Percentiles rank a stretch among this genome's conserved stretches.
Conservation (phyloP, 106 monocot species). For the Chionographis japonica region DNA sequence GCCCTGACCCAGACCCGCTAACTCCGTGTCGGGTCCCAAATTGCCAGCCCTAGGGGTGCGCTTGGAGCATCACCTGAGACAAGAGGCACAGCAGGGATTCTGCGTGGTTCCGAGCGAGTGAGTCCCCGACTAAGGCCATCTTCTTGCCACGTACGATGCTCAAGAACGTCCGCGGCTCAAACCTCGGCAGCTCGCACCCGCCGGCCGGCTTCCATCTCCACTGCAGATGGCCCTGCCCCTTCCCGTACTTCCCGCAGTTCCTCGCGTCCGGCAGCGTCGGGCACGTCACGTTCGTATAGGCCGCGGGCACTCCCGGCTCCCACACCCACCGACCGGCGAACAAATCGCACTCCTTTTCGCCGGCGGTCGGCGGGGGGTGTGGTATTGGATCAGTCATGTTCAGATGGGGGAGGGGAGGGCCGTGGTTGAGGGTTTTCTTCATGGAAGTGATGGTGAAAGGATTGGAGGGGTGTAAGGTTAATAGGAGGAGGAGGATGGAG, state of each 20-base stretch:
- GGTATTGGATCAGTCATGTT: neutral
- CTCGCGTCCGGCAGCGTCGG: constrained; percentile 23
- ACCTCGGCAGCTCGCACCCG: constrained; percentile 31
- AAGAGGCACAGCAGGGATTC: constrained; percentile 46
- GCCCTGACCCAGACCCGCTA: no score
- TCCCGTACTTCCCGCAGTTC: constrained; percentile 43
- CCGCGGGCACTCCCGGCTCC: constrained; percentile 3
- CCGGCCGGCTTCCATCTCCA: constrained; percentile 54
- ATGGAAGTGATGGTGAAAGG: neutral
- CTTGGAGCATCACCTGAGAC: constrained; percentile 28
- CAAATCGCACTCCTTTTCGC: constrained; percentile 14
- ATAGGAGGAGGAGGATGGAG: constrained; percentile 9
- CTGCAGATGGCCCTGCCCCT: constrained; percentile 19
- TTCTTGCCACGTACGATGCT: constrained; percentile 29
- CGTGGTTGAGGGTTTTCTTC: neutral
- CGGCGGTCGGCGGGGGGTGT: no score
- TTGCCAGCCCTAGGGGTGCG: no score
- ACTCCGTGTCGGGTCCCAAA: no score
- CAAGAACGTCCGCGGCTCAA: constrained; percentile 26
- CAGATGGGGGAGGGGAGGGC: neutral
- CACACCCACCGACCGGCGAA: constrained; percentile 28
- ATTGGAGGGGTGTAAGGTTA: neutral
- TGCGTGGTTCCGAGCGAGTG: constrained; percentile 47
- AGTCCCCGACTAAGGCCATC: constrained; percentile 41
- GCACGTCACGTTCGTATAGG: constrained; percentile 29